Conservation (phyloP, 441 rosid species). For the Gossypium gossypioides region DNA sequence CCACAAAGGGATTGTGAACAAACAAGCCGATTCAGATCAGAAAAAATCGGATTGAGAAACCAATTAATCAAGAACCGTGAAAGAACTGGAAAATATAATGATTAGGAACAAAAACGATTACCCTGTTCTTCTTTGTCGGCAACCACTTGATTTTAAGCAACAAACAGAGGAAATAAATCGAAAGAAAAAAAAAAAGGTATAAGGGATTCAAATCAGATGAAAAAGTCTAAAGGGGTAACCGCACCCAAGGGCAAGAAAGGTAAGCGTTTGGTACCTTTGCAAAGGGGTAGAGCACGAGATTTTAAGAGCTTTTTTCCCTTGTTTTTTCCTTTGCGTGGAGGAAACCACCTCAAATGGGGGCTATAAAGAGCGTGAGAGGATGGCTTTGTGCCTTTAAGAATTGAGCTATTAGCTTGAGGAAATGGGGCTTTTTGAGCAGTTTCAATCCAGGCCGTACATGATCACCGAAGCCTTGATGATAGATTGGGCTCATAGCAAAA, state of each 20-base stretch:
- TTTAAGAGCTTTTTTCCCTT: neutral
- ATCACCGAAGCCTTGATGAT: too few species aligned
- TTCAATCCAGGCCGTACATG: neutral
- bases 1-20: too few species aligned
- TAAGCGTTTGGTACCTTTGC: neutral
- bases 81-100: too few species aligned
- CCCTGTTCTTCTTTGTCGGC: too few species aligned
- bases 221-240: neutral
- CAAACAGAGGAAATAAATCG: neutral
- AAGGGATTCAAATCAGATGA: neutral
- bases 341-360: neutral
- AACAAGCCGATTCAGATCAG: too few species aligned
- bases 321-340: neutral
- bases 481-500: too few species aligned
- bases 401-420: neutral
- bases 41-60: too few species aligned
- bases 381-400: neutral
- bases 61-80: too few species aligned
- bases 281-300: neutral
- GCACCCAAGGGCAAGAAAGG: neutral
- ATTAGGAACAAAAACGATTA: too few species aligned
- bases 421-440: neutral
- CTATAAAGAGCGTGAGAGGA: slow-evolving; percentile 1
- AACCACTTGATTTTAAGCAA: neutral
- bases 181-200: neutral